phyloP scores from a whole-genome alignment of 2,329 filamentous ascomycete genomes.

The Pleoardoris graminearum region DNA sequence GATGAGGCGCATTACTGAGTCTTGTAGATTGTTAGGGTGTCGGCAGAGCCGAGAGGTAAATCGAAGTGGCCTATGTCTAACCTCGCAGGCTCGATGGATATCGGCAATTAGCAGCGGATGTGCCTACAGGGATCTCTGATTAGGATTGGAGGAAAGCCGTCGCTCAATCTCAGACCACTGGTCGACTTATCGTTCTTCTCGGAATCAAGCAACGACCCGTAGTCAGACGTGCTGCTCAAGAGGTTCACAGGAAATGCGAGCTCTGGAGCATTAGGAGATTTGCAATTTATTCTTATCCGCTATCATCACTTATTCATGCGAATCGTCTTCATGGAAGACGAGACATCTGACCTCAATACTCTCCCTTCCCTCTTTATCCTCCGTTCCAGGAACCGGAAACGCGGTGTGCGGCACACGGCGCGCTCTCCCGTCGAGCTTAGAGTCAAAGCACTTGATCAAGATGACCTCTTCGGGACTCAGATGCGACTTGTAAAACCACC shows the following conservation, averaged over 20 bases:
- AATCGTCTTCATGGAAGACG: conserved; percentile 41
- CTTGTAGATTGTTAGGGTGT: too few species aligned
- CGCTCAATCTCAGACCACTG: too few species aligned
- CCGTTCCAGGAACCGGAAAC: conserved; percentile 33
- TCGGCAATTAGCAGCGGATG: too few species aligned
- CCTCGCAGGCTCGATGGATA: too few species aligned
- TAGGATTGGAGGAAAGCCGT: too few species aligned
- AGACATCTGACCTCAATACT: conserved; percentile 42
- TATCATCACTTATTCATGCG: conserved; percentile 19
- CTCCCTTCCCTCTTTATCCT: conserved; percentile 32
- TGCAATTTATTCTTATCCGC: background rate
- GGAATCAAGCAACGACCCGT: too few species aligned
- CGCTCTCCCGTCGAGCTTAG: conserved; percentile 38
- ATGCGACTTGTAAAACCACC: conserved; percentile 40
- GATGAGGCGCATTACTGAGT: too few species aligned
- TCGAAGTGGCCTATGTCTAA: too few species aligned
- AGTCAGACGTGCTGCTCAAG: too few species aligned
- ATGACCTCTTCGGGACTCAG: conserved; percentile 36
- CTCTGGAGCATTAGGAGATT: background rate
- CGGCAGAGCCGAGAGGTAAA: too few species aligned
- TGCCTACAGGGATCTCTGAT: too few species aligned
- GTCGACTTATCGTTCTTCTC: too few species aligned
- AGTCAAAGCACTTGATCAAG: conserved; percentile 44
- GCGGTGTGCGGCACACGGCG: conserved; percentile 41
- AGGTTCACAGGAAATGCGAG: background rate